Evolutionary conservation across 176 grass and related monocot genomes (phyloP).

Genomic region (Carex pumila): DNA sequence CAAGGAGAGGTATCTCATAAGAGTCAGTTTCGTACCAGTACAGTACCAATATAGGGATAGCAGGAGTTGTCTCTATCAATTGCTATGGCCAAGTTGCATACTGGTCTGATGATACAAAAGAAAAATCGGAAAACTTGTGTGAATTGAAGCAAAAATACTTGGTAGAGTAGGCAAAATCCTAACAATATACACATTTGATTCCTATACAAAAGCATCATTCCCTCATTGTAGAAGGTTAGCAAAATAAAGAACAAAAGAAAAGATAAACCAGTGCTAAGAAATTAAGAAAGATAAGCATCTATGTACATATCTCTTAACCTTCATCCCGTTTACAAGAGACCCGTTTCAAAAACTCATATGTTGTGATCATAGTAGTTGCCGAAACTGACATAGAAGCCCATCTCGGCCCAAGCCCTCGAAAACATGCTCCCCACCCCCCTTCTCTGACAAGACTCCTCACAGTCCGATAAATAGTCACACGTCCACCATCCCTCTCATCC

Average conservation of each 20-base stretch:
- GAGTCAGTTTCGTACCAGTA: background rate
- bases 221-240: background rate
- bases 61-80: background rate
- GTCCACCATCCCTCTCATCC: conserved; percentile 30
- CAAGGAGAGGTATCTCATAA: background rate
- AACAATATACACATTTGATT: conserved; percentile 8
- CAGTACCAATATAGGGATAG: background rate
- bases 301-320: conserved; percentile 24
- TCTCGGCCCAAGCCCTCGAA: conserved; percentile 62
- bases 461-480: conserved; percentile 38
- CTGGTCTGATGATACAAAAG: background rate
- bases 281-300: conserved; percentile 29
- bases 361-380: conserved; percentile 73
- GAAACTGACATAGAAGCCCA: conserved; percentile 91
- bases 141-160: background rate
- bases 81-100: background rate
- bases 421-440: conserved; percentile 64
- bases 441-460: conserved; percentile 51
- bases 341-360: conserved; percentile 79
- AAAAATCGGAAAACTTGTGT: background rate
- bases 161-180: background rate
- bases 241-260: background rate
- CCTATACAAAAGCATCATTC: conserved; percentile 15
- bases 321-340: conserved; percentile 55
- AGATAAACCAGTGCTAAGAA: conserved; percentile 16